Percentiles rank a stretch among this genome's conserved stretches.
These are phyloP conservation scores for Diaporthe destruens DNA, from an alignment of 2,329 filamentous ascomycete genomes.

Conservation along the genomic window DNA sequence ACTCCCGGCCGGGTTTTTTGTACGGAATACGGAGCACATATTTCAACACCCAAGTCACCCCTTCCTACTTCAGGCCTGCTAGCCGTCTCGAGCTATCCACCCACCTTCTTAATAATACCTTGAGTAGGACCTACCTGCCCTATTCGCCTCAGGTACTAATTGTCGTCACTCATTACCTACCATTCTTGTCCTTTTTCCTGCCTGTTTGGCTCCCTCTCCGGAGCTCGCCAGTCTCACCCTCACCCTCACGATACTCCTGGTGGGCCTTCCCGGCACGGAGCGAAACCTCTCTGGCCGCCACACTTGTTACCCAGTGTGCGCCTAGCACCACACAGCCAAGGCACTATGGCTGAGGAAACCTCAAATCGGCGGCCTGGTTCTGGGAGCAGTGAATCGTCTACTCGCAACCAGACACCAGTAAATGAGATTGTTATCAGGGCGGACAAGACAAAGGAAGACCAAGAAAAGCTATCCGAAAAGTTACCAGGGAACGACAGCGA, in stretches of 20 bases:
- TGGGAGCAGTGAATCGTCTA: not conserved
- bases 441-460: not conserved
- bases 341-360: conserved; percentile 36
- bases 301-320: conserved; percentile 15
- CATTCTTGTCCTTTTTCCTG: not conserved
- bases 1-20: conserved; percentile 5
- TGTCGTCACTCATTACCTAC: not conserved
- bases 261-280: not conserved
- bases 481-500: conserved; percentile 20
- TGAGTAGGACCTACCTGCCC: conserved; percentile 8
- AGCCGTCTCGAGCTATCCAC: not conserved
- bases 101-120: conserved; percentile 16
- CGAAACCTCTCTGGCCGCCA: not conserved
- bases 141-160: not conserved
- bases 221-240: not conserved
- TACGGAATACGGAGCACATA: no score
- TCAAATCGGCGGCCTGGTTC: conserved; percentile 11
- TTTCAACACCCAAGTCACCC: conserved; percentile 16
- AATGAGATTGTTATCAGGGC: conserved; percentile 19
- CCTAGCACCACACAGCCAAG: conserved; percentile 13
- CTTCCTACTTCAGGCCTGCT: conserved; percentile 17
- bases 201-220: no score
- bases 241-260: not conserved
- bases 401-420: not conserved
- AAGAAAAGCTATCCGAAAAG: conserved; percentile 3